These are phyloP conservation scores for Mariannaea sp. DNA, from an alignment of 2,329 filamentous ascomycete genomes.

Conservation along the genomic window DNA sequence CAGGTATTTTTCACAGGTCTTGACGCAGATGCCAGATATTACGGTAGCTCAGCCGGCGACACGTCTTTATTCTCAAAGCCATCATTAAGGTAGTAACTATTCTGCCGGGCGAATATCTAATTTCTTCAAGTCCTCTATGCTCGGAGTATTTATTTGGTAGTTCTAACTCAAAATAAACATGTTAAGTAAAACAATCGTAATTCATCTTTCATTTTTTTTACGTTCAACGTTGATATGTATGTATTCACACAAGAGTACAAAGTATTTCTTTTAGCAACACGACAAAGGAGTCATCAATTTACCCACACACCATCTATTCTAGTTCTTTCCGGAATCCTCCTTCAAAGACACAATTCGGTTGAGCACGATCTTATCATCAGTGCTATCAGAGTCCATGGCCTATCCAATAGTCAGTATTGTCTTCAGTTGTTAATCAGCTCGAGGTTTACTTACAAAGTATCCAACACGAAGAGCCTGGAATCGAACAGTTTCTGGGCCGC, in stretches of 20 bases:
- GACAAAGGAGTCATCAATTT: neutral
- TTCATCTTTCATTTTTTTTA: no score
- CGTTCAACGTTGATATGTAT: neutral
- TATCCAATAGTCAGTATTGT: slow-evolving; percentile 34
- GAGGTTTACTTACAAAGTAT: slow-evolving; percentile 67
- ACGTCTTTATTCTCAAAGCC: no score
- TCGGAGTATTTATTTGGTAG: no score
- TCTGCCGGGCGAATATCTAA: no score
- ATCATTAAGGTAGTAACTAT: no score
- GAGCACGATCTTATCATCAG: slow-evolving; percentile 78
- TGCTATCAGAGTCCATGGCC: slow-evolving; percentile 79
- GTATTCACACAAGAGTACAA: neutral
- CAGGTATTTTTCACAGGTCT: no score
- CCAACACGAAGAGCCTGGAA: slow-evolving; percentile 92
- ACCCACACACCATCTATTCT: slow-evolving; percentile 5
- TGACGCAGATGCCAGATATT: no score
- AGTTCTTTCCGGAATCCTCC: slow-evolving; percentile 76
- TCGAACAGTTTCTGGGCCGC: slow-evolving; percentile 74
- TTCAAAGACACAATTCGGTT: slow-evolving; percentile 93
- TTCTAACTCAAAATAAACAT: no score
- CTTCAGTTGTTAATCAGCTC: neutral
- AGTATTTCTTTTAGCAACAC: neutral
- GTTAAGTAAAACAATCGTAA: no score
- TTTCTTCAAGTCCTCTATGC: no score
- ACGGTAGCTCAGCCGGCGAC: no score